Percentiles rank a stretch among this genome's conserved stretches.
These are phyloP conservation scores for Byssochlamys sp. DNA, from an alignment of 2,329 filamentous ascomycete species.

Conservation along the genomic window DNA sequence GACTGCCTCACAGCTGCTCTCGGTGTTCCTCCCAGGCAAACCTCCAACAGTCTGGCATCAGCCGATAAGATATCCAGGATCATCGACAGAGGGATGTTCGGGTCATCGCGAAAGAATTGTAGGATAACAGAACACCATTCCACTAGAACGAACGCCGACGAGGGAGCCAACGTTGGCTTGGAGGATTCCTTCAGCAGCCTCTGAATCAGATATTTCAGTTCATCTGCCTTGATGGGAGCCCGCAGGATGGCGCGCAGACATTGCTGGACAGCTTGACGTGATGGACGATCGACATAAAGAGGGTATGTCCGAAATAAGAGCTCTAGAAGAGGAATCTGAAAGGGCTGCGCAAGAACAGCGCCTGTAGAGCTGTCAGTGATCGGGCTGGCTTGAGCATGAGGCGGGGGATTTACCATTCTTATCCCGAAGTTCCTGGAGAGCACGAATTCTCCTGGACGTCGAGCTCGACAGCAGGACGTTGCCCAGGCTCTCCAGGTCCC, in stretches of 20 bases:
- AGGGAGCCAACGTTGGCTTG: constrained; percentile 67
- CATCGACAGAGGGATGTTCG: constrained; percentile 55
- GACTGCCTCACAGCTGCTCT: constrained; percentile 60
- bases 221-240: constrained; percentile 43
- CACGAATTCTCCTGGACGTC: constrained; percentile 31
- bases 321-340: constrained; percentile 46
- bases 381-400: background rate
- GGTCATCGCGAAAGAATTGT: constrained; percentile 55
- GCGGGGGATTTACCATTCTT: constrained; percentile 29
- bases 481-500: constrained; percentile 30
- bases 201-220: constrained; percentile 51
- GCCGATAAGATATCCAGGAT: constrained; percentile 55
- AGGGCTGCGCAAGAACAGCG: constrained; percentile 22
- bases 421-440: constrained; percentile 36
- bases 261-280: constrained; percentile 70
- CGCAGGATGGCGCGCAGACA: constrained; percentile 63
- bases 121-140: constrained; percentile 82
- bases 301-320: constrained; percentile 80
- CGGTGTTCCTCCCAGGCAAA: constrained; percentile 58
- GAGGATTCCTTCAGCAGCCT: constrained; percentile 62
- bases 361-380: constrained; percentile 16
- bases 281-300: constrained; percentile 75
- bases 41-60: constrained; percentile 66
- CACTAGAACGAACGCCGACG: constrained; percentile 75
- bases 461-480: constrained; percentile 34